Evolutionary conservation across 2,329 filamentous ascomycete genomes (phyloP), one percentile per base, ranked within the genome.

Genomic region (Cordyceps fumosorosea): DNA sequence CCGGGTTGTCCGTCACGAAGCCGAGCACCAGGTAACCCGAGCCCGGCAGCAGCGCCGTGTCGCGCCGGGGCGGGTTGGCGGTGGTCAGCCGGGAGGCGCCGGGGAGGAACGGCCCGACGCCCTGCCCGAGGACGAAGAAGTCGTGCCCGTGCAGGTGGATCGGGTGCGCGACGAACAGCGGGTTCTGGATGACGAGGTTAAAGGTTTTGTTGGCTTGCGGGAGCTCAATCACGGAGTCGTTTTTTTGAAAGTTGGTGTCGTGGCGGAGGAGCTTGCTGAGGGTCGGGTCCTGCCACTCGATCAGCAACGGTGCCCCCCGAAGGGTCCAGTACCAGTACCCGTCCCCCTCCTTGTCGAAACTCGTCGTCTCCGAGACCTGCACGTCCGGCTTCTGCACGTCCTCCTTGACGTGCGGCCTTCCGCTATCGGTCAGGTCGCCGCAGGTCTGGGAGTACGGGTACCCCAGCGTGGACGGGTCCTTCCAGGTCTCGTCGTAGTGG

Each of bases 31-130:
- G 60, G 68, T 78, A 78, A 0, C 81, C 80, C 11, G 67, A 65
- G 1, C 67, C 68, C 0, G 75, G 76, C 2, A 84, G 73, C 65
- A 80, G 75, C 6, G 80, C 80, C 2, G 80, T 78, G 66, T 84
- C 81, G 42, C 82, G 76, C 11, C 82, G 78, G 29, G 79, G 76
- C 1, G 82, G 81, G 67, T 84, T 84, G 2, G 26, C 8, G 7
- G 40, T 29, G 11, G 24, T 44, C 53, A 56, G 53, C 26, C 22
- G 37, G 8, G 53, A 32, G 11, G 24, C 2, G 5, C 40, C 32
- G 3, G 20, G 48, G 5, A 60, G 3, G 10, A 56, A 62, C 5
- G 53, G 53, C 3, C 67, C 66, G 3, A 16, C 54, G 6, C 53
- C 53, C n/a, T 56, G 37, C 8, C 29, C 56, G 8, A 68, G 66